phyloP scores from a whole-genome alignment of 139 green algal genomes.

The Edaphochlamys debaryana region DNA sequence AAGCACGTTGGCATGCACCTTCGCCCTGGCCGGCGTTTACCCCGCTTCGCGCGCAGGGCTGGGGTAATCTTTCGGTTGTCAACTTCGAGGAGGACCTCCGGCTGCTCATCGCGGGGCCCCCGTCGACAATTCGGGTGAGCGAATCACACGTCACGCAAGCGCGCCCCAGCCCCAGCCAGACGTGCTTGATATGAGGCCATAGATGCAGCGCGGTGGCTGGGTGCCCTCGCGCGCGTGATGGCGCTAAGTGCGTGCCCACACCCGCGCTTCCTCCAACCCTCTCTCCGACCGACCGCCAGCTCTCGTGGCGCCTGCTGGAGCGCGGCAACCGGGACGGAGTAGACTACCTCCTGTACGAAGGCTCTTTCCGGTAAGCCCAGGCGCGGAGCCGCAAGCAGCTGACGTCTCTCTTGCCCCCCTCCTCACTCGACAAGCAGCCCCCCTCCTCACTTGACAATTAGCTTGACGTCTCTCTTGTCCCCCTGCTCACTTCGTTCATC shows the following conservation, averaged over 20 bases:
- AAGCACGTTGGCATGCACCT: too few relatives aligned
- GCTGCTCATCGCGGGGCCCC: slow-evolving; percentile 4
- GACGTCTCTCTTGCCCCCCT: neutral
- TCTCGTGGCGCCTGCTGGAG: slow-evolving; percentile 63
- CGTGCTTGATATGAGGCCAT: too few relatives aligned
- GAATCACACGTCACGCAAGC: neutral
- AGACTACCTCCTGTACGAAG: slow-evolving; percentile 68
- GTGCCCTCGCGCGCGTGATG: too few relatives aligned
- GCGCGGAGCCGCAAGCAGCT: neutral
- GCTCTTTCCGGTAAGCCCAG: slow-evolving; percentile 56
- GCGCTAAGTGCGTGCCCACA: neutral
- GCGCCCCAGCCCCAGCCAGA: too few relatives aligned
- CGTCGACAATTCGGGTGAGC: neutral
- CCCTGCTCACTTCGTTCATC: too few relatives aligned
- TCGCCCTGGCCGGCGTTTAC: too few relatives aligned
- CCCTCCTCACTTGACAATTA: neutral
- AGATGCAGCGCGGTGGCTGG: too few relatives aligned
- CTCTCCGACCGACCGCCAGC: slow-evolving; percentile 34
- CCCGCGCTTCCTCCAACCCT: neutral
- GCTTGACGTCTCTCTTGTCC: neutral
- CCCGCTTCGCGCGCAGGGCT: too few relatives aligned
- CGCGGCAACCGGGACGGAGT: slow-evolving; percentile 45
- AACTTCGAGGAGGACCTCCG: slow-evolving; percentile 45
- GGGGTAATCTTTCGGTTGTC: slow-evolving; percentile 19
- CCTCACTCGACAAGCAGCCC: too few relatives aligned